Evolutionary conservation across 108 stramenopile species (phyloP), one percentile per base, ranked within the genome.

Genomic region (Cyclotella kingstonii): DNA sequence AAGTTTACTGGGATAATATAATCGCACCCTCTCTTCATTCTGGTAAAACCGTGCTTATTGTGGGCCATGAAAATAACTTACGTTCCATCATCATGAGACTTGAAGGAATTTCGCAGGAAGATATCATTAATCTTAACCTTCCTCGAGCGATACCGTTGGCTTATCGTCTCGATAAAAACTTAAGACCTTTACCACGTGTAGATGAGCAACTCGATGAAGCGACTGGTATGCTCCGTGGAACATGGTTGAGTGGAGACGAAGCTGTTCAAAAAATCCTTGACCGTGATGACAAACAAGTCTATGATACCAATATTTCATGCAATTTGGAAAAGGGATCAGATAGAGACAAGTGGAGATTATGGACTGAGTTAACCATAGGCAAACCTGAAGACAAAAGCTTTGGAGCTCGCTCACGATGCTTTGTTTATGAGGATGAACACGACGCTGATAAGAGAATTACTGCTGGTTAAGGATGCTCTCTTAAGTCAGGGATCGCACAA

Each of bases 31-130:
- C 73, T 22, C 77, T 98, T 29, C 77, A 73, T 12, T 61, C 75
- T 22, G 95, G 96, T 10, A 96, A 97, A 81, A 88, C 87, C 0
- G 57, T 98, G 7, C 69, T 98, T 0, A 78, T 98, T 53, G 95
- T 91, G n/a, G 96, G 95, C 17, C 98, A 98, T 64, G 98, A 97
- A 63, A 97, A 97, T 71, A 92, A 94, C 63, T 72, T 97, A 9
- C 85, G 98, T 3, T 96, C 95, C 0, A 61, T 98, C 1, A 86
- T 97, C 34, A 96, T 97, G 93, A 75, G 84, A 44, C 78, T 98
- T 22, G 98, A 98, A 61, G 90, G 65, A 31, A 96, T 98, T 52
- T 41, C 83, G 5, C 76, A 73, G 15, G 81, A 95, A 43, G 95
- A 91, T n/a, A 95, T 98, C 58, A 89, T 91, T 23, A 83, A 88